Evolutionary conservation across 805 yeast species (phyloP).

Genomic region (Priceomyces fermenticarens): DNA sequence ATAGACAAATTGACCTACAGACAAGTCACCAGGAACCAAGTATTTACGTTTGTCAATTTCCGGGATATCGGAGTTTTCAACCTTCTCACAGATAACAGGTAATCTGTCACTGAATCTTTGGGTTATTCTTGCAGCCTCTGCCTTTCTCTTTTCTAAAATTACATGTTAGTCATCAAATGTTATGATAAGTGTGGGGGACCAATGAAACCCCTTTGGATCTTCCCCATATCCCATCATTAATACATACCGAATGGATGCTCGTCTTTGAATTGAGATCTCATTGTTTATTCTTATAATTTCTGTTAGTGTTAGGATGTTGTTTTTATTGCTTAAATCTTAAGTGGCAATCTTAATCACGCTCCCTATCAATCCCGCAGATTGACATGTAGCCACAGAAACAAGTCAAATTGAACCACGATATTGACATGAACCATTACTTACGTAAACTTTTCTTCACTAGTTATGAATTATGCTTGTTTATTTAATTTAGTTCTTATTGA

Average conservation of each 20-base stretch:
- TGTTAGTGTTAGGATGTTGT: conserved; percentile 1
- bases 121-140: conserved; percentile 88
- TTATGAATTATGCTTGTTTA: too few species aligned
- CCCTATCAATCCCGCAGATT: too few species aligned
- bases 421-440: too few species aligned
- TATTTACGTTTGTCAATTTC: conserved; percentile 97
- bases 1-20: conserved; percentile 97
- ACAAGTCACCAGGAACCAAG: conserved; percentile 91
- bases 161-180: conserved; percentile 7
- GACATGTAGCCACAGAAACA: too few species aligned
- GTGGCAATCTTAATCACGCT: conserved; percentile 1
- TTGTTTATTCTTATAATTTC: conserved; percentile 16
- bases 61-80: conserved; percentile 92
- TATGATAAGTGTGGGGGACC: background rate
- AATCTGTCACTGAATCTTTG: conserved; percentile 88
- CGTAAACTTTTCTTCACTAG: too few species aligned
- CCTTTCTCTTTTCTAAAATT: conserved; percentile 76
- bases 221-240: background rate
- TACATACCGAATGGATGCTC: conserved; percentile 89
- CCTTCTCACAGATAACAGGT: conserved; percentile 97
- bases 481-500: background rate
- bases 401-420: too few species aligned
- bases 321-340: background rate
- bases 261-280: conserved; percentile 93
- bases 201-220: background rate